These are phyloP conservation scores for Kodamaea anthophila DNA, from an alignment of 1,139 yeast genomes.

Conservation along the genomic window DNA sequence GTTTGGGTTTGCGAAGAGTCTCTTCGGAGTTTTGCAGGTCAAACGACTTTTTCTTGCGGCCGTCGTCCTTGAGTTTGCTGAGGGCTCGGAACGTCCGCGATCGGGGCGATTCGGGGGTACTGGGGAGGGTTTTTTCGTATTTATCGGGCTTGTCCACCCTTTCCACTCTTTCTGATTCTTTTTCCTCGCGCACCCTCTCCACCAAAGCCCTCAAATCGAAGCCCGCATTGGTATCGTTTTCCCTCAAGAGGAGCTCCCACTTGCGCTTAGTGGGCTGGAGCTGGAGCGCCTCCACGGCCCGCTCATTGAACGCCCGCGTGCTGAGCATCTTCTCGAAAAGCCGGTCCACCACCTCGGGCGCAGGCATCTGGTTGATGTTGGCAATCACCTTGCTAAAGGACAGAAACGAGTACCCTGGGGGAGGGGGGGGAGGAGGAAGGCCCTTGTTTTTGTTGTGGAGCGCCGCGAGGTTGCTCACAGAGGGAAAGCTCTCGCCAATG, in stretches of 20 bases:
- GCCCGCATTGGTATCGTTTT: slow-evolving; percentile 32
- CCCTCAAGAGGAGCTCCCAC: slow-evolving; percentile 42
- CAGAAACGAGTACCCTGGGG: slow-evolving; percentile 10
- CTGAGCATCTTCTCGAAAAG: slow-evolving; percentile 36
- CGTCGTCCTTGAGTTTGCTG: slow-evolving; percentile 10
- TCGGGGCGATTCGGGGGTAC: no score
- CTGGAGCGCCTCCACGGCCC: slow-evolving; percentile 26
- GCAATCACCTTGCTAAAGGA: slow-evolving; percentile 30
- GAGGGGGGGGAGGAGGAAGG: neutral
- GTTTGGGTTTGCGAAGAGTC: slow-evolving; percentile 14
- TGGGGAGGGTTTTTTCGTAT: neutral
- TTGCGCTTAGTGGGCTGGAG: slow-evolving; percentile 33
- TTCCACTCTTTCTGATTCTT: neutral
- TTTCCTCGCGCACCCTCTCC: slow-evolving; percentile 8
- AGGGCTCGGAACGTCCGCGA: slow-evolving; percentile 9
- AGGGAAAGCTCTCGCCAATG: no score
- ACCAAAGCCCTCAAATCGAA: slow-evolving; percentile 27
- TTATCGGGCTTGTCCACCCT: neutral
- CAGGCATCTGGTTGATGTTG: slow-evolving; percentile 31
- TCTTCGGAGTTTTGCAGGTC: slow-evolving; percentile 10
- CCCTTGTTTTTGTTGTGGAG: neutral
- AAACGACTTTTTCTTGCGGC: slow-evolving; percentile 11
- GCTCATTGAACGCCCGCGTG: slow-evolving; percentile 32
- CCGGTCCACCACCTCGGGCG: slow-evolving; percentile 29
- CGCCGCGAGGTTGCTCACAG: no score